Conservation (phyloP, 495 filamentous ascomycete species). For the Penicillium pancosmium region DNA sequence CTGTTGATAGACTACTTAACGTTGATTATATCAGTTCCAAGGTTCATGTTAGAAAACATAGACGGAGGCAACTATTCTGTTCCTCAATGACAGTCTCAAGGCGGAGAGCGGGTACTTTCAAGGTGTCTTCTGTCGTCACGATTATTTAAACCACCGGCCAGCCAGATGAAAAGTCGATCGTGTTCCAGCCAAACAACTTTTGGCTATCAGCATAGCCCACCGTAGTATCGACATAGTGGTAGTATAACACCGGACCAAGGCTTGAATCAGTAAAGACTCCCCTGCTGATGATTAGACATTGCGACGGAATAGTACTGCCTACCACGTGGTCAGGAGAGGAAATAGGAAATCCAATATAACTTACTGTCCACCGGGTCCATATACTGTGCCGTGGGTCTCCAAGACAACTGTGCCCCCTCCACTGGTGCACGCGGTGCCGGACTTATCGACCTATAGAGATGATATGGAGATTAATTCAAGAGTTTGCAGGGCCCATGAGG, state of each 20-base stretch:
- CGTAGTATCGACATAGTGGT: conserved; percentile 69
- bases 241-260: conserved; percentile 63
- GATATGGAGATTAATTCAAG: neutral
- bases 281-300: conserved; percentile 25
- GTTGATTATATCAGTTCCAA: too few relatives aligned
- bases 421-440: conserved; percentile 56
- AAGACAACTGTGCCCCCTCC: conserved; percentile 70
- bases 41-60: too few relatives aligned
- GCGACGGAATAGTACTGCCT: neutral
- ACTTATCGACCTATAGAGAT: conserved; percentile 50
- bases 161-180: conserved; percentile 62
- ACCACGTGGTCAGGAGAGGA: too few relatives aligned
- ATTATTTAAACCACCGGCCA: conserved; percentile 61
- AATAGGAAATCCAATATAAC: conserved; percentile 9
- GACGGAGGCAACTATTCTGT: too few relatives aligned
- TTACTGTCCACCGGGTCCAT: conserved; percentile 74
- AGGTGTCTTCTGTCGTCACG: too few relatives aligned
- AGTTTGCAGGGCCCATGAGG: neutral
- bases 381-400: conserved; percentile 62
- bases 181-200: conserved; percentile 70
- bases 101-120: too few relatives aligned
- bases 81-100: too few relatives aligned
- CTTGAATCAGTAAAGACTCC: conserved; percentile 53
- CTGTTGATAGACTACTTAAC: too few relatives aligned
- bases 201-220: conserved; percentile 66